Conservation (phyloP, 2,329 filamentous ascomycete genomes). For the Phoma sp. region DNA sequence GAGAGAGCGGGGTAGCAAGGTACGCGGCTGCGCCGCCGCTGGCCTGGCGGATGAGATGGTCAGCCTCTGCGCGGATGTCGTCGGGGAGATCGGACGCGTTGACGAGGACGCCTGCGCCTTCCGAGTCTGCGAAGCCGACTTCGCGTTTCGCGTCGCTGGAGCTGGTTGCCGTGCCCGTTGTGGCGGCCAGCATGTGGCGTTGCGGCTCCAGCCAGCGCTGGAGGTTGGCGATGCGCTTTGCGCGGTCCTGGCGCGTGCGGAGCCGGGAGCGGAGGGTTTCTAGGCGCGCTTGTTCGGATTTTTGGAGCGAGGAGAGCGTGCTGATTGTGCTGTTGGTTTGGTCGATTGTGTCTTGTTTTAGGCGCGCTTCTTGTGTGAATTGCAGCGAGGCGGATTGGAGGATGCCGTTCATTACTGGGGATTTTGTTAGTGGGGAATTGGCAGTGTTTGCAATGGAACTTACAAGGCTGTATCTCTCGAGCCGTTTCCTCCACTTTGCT, state of each 20-base stretch:
- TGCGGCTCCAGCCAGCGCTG: conserved; percentile 75
- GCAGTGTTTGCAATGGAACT: conserved; percentile 48
- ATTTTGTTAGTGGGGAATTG: neutral
- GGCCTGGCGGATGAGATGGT: conserved; percentile 36
- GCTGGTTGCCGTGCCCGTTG: conserved; percentile 17
- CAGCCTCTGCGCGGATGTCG: conserved; percentile 36
- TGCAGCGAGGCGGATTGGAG: conserved; percentile 78
- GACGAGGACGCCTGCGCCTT: conserved; percentile 41
- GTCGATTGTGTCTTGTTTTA: conserved; percentile 85
- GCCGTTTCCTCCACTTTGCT: conserved; percentile 72
- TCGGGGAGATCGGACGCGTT: conserved; percentile 36
- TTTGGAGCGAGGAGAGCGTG: conserved; percentile 77
- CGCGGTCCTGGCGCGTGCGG: conserved; percentile 67
- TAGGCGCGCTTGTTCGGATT: conserved; percentile 75
- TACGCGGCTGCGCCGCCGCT: conserved; percentile 36
- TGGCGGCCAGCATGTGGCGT: conserved; percentile 58
- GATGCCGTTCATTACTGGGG: conserved; percentile 75
- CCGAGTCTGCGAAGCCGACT: conserved; percentile 57
- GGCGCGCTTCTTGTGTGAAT: conserved; percentile 79
- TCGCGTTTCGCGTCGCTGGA: conserved; percentile 22
- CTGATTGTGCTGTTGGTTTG: conserved; percentile 80
- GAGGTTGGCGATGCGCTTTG: conserved; percentile 78
- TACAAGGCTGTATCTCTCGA: conserved; percentile 79
- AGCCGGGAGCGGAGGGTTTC: conserved; percentile 72
- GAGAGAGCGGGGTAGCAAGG: conserved; percentile 33